Percentiles rank a stretch among this genome's conserved stretches.
phyloP scores from a whole-genome alignment of 2,329 filamentous ascomycete species.

The Geosmithia morbida region DNA sequence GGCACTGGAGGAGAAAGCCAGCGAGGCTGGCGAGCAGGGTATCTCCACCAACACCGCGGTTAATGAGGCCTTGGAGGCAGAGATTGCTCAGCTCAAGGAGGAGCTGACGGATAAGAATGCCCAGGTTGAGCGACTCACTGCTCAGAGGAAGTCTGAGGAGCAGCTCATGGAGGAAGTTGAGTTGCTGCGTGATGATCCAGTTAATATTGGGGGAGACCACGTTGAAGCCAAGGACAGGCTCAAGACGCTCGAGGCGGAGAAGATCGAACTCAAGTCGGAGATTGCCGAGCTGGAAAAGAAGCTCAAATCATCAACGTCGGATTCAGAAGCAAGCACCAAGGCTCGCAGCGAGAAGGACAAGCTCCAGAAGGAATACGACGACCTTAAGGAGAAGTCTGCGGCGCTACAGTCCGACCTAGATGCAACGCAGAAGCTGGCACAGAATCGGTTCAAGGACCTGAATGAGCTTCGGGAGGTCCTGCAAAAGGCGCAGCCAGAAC shows the following conservation, averaged over 20 bases:
- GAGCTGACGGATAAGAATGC: conserved; percentile 51
- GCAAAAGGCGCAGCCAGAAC: conserved; percentile 74
- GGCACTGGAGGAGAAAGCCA: conserved; percentile 20
- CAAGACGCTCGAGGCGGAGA: conserved; percentile 58
- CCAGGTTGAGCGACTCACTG: conserved; percentile 56
- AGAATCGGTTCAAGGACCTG: conserved; percentile 77
- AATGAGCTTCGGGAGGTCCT: conserved; percentile 66
- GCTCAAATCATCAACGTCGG: conserved; percentile 26
- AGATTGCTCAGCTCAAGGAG: conserved; percentile 34
- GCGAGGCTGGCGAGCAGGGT: conserved; percentile 20
- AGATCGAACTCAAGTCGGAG: conserved; percentile 42
- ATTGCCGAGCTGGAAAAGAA: conserved; percentile 60
- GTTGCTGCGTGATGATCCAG: conserved; percentile 62
- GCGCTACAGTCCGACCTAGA: conserved; percentile 70
- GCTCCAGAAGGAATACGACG: conserved; percentile 43
- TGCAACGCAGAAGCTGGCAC: conserved; percentile 74
- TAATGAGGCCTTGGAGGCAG: conserved; percentile 27
- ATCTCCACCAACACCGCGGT: conserved; percentile 12
- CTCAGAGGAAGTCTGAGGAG: conserved; percentile 61
- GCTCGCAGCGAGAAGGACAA: conserved; percentile 46
- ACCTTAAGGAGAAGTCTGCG: conserved; percentile 54
- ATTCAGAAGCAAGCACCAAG: conserved; percentile 31
- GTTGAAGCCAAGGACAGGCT: conserved; percentile 69
- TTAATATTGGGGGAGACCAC: conserved; percentile 68
- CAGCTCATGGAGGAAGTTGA: conserved; percentile 77